Percentiles rank a stretch among this genome's conserved stretches.
phyloP scores from a whole-genome alignment of 1,284 basidiomycete genomes.

The Austroboletus niveus region DNA sequence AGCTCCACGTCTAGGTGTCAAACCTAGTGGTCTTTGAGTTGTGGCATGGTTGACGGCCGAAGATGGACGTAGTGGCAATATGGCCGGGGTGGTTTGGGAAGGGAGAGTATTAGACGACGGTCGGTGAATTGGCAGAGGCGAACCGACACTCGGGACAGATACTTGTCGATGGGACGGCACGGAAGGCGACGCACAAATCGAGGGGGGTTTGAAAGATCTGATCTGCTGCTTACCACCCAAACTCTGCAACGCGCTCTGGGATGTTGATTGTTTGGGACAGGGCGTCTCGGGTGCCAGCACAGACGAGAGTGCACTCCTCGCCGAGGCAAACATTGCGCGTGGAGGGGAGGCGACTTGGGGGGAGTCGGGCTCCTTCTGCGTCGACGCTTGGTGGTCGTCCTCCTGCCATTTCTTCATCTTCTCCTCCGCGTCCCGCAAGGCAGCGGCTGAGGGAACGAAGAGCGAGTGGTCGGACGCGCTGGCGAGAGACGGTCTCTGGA shows the following conservation, averaged over 20 bases:
- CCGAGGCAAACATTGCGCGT: constrained; percentile 40
- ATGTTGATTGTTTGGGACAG: constrained; percentile 8
- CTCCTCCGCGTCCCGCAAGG: constrained; percentile 55
- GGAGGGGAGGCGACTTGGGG: constrained; percentile 28
- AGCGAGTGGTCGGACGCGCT: constrained; percentile 27
- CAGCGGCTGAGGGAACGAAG: constrained; percentile 54
- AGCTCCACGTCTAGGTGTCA: constrained; percentile 31
- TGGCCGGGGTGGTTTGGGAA: background rate
- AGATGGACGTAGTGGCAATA: constrained; percentile 22
- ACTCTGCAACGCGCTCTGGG: constrained; percentile 2
- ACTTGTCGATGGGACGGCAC: constrained; percentile 12
- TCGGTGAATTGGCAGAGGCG: constrained; percentile 33
- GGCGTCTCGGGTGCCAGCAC: constrained; percentile 36
- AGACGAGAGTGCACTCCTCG: constrained; percentile 38
- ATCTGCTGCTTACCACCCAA: constrained; percentile 29
- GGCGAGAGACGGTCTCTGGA: constrained; percentile 19
- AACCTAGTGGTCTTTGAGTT: constrained; percentile 26
- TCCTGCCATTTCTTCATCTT: constrained; percentile 57
- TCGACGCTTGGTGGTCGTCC: constrained; percentile 28
- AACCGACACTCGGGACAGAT: constrained; percentile 18
- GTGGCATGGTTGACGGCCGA: constrained; percentile 12
- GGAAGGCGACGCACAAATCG: constrained; percentile 27
- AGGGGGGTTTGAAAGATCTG: constrained; percentile 60
- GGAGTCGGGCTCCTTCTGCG: constrained; percentile 3
- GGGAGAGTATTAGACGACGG: constrained; percentile 3